phyloP scores from a whole-genome alignment of 2,329 filamentous ascomycete species.

The Aureobasidium vineae region DNA sequence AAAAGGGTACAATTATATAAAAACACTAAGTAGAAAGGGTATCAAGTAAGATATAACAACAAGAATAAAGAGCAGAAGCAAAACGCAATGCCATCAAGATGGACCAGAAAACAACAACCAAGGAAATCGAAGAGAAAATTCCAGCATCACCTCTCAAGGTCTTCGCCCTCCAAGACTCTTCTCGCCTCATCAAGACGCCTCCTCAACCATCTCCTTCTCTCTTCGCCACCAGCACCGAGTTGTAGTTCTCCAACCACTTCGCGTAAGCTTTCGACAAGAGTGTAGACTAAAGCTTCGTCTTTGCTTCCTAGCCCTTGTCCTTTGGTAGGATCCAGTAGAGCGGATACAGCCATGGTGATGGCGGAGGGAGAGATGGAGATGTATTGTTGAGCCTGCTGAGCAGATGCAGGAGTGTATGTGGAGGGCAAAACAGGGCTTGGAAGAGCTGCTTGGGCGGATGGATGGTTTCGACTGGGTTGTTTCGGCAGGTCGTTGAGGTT shows the following conservation, averaged over 20 bases:
- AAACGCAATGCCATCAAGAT: background rate
- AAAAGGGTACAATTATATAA: background rate
- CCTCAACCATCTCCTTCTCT: conserved; percentile 64
- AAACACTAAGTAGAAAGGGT: background rate
- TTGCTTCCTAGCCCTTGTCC: conserved; percentile 48
- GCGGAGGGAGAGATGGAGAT: conserved; percentile 38
- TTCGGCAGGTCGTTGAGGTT: background rate
- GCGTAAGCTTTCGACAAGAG: conserved; percentile 54
- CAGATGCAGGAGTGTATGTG: conserved; percentile 9
- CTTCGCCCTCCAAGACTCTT: conserved; percentile 63
- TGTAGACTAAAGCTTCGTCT: conserved; percentile 55
- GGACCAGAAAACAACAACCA: background rate
- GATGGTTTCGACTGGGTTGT: background rate
- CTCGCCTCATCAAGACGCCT: conserved; percentile 72
- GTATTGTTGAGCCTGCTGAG: conserved; percentile 27
- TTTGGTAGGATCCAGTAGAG: conserved; percentile 41
- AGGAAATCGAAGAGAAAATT: background rate
- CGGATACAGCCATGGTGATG: conserved; percentile 39
- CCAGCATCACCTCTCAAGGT: background rate
- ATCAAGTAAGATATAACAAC: background rate
- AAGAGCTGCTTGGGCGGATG: conserved; percentile 2
- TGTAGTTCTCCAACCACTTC: conserved; percentile 55
- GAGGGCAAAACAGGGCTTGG: background rate
- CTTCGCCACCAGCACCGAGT: conserved; percentile 46
- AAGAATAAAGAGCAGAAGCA: background rate